Base-by-base conservation (phyloP, 495 filamentous ascomycete genomes). In the Penicillium riverlandense region DNA sequence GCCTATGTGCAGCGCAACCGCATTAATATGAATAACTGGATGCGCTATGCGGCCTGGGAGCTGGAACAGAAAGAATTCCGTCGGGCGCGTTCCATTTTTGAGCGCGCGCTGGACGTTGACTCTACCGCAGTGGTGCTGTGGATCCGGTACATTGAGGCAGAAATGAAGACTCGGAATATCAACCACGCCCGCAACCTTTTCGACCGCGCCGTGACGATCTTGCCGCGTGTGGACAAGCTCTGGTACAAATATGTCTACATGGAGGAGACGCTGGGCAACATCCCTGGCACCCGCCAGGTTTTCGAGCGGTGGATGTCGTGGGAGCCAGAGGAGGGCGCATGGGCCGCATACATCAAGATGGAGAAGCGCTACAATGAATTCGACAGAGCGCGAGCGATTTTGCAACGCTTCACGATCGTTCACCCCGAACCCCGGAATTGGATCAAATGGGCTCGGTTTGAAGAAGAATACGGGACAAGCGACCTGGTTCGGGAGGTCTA, bases 191-290 rank as follows among this genome's bases (percentile, higher is more conserved):
- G 92, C 44, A 98, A 98, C 57, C 66, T 98, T 34, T 76, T 97
- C 29, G 92, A 98, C 60, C 87, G 92, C 38, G 94, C 94, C 31
- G 88, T 98, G 38, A 92, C 90, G n/a, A 88, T 92, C 43, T 71
- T 96, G 29, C 92, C 92, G 29, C 74, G 92, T 31, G 77, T 96
- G 27, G 86, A 96, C 61, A 96, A 96, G 70, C 71, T 98, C 40
- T 98, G 92, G 92, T 97, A 91, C 66, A 96, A 96, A 61, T 97
- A 96, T 75, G 88, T 95, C 28, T 96, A 95, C 58, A 95, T 97
- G 86, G 92, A 96, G 63, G 94, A 98, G 74, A 97, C 90, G 40
- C 71, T 98, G 35, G 84, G 86, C 6, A 96, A 98, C 53, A 83
- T 98, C 34, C 80, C 90, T 7, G 92, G 92, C 11, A 94, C 90